Conservation (phyloP, 2,329 filamentous ascomycete species). For the Cylindrodendrum hubeiense region DNA sequence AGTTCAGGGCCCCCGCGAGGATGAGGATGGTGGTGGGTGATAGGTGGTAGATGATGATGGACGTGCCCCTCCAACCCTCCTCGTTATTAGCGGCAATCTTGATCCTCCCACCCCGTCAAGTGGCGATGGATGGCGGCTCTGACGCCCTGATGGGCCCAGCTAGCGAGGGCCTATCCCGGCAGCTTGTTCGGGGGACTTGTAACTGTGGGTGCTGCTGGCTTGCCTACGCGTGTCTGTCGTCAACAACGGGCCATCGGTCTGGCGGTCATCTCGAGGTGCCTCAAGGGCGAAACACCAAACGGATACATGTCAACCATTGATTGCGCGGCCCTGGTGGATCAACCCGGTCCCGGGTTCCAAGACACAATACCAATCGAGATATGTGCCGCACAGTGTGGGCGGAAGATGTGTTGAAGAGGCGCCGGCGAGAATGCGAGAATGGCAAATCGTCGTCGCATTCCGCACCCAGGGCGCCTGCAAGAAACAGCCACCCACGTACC, state of each 20-base stretch:
- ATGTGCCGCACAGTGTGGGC: constrained; percentile 14
- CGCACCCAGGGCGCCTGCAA: not conserved
- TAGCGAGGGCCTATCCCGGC: not conserved
- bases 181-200: not conserved
- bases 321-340: constrained; percentile 16
- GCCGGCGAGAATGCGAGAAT: constrained; percentile 11
- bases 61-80: not conserved
- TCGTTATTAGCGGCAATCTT: constrained; percentile 30
- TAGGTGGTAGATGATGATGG: not conserved
- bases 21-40: not conserved
- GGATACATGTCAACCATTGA: constrained; percentile 10
- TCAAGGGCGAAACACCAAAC: constrained; percentile 8
- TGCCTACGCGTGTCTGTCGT: constrained; percentile 15
- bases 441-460: constrained; percentile 13
- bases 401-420: not conserved
- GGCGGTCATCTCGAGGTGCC: not conserved
- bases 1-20: not conserved
- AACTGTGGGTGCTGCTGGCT: constrained; percentile 1
- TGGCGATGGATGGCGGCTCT: constrained; percentile 6
- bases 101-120: constrained; percentile 18
- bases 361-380: constrained; percentile 9
- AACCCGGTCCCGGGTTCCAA: not conserved
- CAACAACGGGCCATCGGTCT: constrained; percentile 12
- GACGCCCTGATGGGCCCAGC: constrained; percentile 18
- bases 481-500: not conserved